phyloP scores from a whole-genome alignment of 1,139 yeast genomes.

The Maudiozyma humilis region DNA sequence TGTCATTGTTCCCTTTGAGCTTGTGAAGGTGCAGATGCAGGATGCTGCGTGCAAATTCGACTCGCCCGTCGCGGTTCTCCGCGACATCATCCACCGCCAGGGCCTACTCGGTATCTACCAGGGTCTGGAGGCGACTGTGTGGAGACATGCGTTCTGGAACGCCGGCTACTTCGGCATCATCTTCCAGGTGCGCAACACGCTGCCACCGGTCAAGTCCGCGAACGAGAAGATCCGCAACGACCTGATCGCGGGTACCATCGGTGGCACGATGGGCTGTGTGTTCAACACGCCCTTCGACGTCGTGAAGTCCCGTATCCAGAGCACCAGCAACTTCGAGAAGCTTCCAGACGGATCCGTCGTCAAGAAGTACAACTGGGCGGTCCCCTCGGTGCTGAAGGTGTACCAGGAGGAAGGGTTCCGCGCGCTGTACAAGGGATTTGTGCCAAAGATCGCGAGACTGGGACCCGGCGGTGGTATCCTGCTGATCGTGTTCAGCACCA shows the following conservation, averaged over 20 bases:
- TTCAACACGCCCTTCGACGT: slow-evolving; percentile 96
- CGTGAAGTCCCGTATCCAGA: slow-evolving; percentile 93
- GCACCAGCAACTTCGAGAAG: slow-evolving; percentile 9
- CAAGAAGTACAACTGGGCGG: slow-evolving; percentile 85
- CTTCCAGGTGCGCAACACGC: slow-evolving; percentile 68
- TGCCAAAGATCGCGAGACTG: slow-evolving; percentile 93
- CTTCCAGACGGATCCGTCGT: slow-evolving; percentile 40
- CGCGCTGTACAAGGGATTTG: slow-evolving; percentile 88
- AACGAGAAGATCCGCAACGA: slow-evolving; percentile 78
- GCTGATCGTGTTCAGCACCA: slow-evolving; percentile 86
- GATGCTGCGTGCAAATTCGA: slow-evolving; percentile 72
- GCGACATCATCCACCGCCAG: slow-evolving; percentile 59
- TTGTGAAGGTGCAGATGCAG: slow-evolving; percentile 78
- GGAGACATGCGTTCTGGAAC: slow-evolving; percentile 97
- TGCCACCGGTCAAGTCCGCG: slow-evolving; percentile 68
- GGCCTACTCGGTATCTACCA: slow-evolving; percentile 83
- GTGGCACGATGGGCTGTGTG: slow-evolving; percentile 93
- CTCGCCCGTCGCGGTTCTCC: slow-evolving; percentile 79
- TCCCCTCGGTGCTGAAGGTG: slow-evolving; percentile 69
- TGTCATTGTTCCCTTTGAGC: slow-evolving; percentile 94
- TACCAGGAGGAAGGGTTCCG: slow-evolving; percentile 82
- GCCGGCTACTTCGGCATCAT: slow-evolving; percentile 97
- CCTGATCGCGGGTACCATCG: slow-evolving; percentile 84
- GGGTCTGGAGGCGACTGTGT: slow-evolving; percentile 91
- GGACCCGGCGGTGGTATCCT: slow-evolving; percentile 99